phyloP scores from a whole-genome alignment of 495 filamentous ascomycete genomes.

The Hypoxylon subgilvum region DNA sequence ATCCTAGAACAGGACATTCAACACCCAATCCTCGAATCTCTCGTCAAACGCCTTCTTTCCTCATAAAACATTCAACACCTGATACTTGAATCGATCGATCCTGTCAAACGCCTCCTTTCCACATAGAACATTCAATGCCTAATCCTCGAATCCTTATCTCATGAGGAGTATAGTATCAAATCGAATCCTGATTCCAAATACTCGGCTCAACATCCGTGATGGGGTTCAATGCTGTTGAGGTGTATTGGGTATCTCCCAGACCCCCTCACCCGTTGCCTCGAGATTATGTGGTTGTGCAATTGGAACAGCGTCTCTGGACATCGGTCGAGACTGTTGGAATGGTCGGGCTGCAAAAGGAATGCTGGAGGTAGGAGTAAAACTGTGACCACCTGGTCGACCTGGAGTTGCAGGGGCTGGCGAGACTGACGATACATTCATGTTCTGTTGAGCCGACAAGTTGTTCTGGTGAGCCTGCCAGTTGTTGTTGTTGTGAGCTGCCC shows the following conservation, averaged over 20 bases:
- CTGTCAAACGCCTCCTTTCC: too few species aligned
- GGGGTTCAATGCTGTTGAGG: slow-evolving; percentile 22
- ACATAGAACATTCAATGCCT: too few species aligned
- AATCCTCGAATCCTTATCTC: too few species aligned
- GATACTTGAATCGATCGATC: too few species aligned
- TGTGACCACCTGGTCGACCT: slow-evolving; percentile 38
- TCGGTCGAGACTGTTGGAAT: slow-evolving; percentile 3
- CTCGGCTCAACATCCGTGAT: not conserved
- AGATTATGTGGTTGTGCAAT: slow-evolving; percentile 11
- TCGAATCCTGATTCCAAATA: too few species aligned
- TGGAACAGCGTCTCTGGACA: slow-evolving; percentile 17
- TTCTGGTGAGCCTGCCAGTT: slow-evolving; percentile 6
- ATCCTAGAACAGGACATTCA: too few species aligned
- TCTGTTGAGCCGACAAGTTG: not conserved
- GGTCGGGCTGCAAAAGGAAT: slow-evolving; percentile 44
- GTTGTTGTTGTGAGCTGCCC: too few species aligned
- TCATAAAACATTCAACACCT: too few species aligned
- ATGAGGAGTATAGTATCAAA: too few species aligned
- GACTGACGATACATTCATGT: slow-evolving; percentile 20
- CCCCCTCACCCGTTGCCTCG: slow-evolving; percentile 11
- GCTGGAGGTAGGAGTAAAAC: slow-evolving; percentile 42
- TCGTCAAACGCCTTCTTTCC: too few species aligned
- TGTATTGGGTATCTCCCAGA: slow-evolving; percentile 43
- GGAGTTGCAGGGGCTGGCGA: slow-evolving; percentile 34
- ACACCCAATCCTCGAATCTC: too few species aligned